Percentiles rank a stretch among this genome's conserved stretches.
Conservation (phyloP, 1,139 yeast species). For the Nakaseomyces uthaithaninus region DNA sequence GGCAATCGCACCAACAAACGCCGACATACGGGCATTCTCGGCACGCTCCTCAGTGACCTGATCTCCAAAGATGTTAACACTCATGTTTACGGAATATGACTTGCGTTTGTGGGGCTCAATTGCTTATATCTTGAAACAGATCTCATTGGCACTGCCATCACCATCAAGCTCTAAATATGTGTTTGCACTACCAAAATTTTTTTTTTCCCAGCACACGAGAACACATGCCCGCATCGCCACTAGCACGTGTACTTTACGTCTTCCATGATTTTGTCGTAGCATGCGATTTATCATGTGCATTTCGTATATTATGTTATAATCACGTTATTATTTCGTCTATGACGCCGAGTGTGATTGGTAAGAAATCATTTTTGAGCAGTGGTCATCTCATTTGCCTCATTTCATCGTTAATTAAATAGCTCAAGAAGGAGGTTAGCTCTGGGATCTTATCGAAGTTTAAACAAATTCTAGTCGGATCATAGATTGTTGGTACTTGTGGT, state of each 20-base stretch:
- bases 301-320: neutral
- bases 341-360: too few relatives aligned
- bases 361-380: too few relatives aligned
- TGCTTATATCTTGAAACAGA: neutral
- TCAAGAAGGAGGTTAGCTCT: too few relatives aligned
- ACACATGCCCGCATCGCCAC: neutral
- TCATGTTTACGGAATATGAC: too few relatives aligned
- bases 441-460: too few relatives aligned
- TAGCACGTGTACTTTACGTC: neutral
- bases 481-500: too few relatives aligned
- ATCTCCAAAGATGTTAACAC: conserved; percentile 88
- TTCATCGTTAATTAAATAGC: too few relatives aligned
- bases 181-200: too few relatives aligned
- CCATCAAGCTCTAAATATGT: neutral
- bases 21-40: conserved; percentile 93
- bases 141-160: neutral
- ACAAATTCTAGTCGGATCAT: too few relatives aligned
- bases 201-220: neutral
- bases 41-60: conserved; percentile 97
- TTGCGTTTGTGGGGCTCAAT: neutral
- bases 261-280: neutral
- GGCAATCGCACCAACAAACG: conserved; percentile 97
- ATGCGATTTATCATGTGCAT: neutral
- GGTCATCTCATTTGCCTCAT: too few relatives aligned
- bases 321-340: too few relatives aligned